phyloP scores from a whole-genome alignment of 441 rosid genomes.

The Adansonia gregorii region DNA sequence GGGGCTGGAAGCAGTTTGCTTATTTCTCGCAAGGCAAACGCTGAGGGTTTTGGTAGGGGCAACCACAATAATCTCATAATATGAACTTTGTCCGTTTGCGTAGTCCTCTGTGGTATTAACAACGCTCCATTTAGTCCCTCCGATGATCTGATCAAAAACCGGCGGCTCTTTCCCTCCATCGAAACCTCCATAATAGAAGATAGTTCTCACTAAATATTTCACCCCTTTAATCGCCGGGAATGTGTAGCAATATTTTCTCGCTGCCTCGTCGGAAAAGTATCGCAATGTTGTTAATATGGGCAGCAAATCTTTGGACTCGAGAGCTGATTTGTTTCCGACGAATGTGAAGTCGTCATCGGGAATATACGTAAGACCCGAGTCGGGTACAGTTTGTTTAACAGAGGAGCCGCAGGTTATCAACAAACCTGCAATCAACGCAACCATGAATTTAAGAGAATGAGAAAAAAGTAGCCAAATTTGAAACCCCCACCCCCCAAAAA shows the following conservation, averaged over 20 bases:
- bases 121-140: conserved; percentile 77
- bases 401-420: conserved; percentile 64
- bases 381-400: background rate
- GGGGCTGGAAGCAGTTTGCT: conserved; percentile 58
- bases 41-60: conserved; percentile 52
- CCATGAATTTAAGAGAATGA: background rate
- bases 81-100: conserved; percentile 63
- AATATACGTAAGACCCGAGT: conserved; percentile 46
- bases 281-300: conserved; percentile 66
- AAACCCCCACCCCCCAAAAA: too few species aligned
- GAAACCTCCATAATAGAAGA: conserved; percentile 74
- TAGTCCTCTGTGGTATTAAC: conserved; percentile 82
- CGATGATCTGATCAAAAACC: conserved; percentile 81
- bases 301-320: conserved; percentile 47
- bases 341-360: conserved; percentile 66
- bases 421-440: conserved; percentile 42
- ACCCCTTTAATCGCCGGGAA: conserved; percentile 57
- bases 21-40: conserved; percentile 76
- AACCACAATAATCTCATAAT: conserved; percentile 67
- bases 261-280: conserved; percentile 63
- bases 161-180: conserved; percentile 81
- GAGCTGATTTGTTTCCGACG: conserved; percentile 56
- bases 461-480: background rate
- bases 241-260: conserved; percentile 66
- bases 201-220: conserved; percentile 70